Evolutionary conservation across 2,329 filamentous ascomycete species (phyloP), one percentile per base, ranked within the genome.

Genomic region (Ophiostoma triangulosporum): DNA sequence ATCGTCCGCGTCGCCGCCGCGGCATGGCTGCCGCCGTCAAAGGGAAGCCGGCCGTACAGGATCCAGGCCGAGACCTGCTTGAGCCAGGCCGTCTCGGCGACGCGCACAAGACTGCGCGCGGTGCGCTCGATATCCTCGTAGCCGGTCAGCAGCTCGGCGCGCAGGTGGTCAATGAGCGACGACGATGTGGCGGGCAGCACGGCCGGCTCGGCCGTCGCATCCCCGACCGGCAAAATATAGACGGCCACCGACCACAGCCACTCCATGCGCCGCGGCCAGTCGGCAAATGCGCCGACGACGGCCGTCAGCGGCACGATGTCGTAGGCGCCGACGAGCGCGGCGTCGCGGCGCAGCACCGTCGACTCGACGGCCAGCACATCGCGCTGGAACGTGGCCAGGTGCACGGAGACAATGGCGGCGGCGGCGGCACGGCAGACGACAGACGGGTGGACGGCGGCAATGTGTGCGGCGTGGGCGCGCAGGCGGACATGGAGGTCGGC

Each of bases 61-160:
- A 97, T 76, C 91, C 91, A 98, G 26, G 86, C 86, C 4, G 88
- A 86, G 11, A 94, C 75, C 64, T 95, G 89, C 65, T 88, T 86
- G 63, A 97, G 71, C 93, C 93, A 98, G 8, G 90, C 86, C 29
- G 80, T 85, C 69, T 98, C 91, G 0, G 89, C 90, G 22, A 88
- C 76, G 14, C 73, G 77, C n/a, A 88, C 77, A 33, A 97, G 70
- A 55, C 83, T 80, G 58, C 81, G 70, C 0, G 88, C 84, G 36
- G 86, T 83, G 55, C 81, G 78, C 64, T 91, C 88, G 53, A 98
- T 81, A 62, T 96, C 89, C 7, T 80, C 73, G 66, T 94, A 97
- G 14, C 93, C 93, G 6, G 91, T 97, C 65, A 88, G 85, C 53
- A 88, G 73, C 67, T 91, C 86, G 14, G 72, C 70, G 31, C 88